These are phyloP conservation scores for Coix lacrymajobi DNA, from an alignment of 176 grass and related monocot species.

Conservation along the genomic window DNA sequence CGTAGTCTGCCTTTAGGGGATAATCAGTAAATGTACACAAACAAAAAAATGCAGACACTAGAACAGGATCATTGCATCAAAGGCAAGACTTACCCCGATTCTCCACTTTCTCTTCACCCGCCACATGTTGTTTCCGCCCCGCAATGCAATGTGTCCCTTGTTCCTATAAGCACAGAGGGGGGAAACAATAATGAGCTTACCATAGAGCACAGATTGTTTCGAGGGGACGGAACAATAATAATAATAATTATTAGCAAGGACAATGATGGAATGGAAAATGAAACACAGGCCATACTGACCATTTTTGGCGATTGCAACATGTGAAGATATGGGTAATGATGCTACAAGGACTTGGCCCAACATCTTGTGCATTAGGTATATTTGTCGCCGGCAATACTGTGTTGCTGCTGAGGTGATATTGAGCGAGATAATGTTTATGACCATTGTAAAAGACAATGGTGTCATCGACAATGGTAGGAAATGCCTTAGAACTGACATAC, in stretches of 20 bases:
- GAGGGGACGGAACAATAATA: not conserved
- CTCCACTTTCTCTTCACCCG: constrained; percentile 5
- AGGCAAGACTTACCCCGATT: not conserved
- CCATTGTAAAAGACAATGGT: not conserved
- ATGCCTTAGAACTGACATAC: not conserved
- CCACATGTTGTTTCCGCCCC: not conserved
- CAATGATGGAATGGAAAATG: not conserved
- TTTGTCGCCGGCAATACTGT: not conserved
- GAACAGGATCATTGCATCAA: not conserved
- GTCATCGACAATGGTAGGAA: not conserved
- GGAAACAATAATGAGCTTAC: not conserved
- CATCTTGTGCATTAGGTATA: not conserved
- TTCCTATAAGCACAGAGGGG: not conserved
- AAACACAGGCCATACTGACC: not conserved
- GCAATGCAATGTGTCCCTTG: not conserved
- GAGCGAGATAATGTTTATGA: not conserved
- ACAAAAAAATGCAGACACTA: not conserved
- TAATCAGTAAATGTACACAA: not conserved
- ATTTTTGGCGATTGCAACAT: constrained; percentile 5
- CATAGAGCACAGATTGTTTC: not conserved
- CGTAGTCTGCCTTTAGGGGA: not conserved
- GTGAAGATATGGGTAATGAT: constrained; percentile 22
- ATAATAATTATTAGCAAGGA: not conserved
- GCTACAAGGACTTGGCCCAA: not conserved
- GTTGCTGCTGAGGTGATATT: not conserved